A percentile compares a stretch with the other conserved stretches of the same genome.
These are phyloP conservation scores for Filobasidium uniguttulatum DNA, from an alignment of 1,284 basidiomycete genomes.

Conservation along the genomic window DNA sequence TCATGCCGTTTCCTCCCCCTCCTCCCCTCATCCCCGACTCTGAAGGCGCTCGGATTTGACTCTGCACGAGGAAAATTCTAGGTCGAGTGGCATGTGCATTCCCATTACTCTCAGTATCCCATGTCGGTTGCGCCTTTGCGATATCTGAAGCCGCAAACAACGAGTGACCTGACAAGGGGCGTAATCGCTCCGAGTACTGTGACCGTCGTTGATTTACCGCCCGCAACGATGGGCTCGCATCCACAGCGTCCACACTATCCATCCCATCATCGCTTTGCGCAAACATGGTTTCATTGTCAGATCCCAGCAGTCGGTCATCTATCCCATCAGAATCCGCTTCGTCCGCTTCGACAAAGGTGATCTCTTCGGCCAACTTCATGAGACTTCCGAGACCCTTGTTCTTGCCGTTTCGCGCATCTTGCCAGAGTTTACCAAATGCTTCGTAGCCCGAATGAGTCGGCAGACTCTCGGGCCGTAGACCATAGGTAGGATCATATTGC, in stretches of 20 bases:
- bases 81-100: conserved; percentile 43
- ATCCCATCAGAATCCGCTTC: conserved; percentile 6
- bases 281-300: conserved; percentile 20
- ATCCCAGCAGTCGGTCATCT: conserved; percentile 15
- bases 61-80: conserved; percentile 57
- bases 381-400: conserved; percentile 35
- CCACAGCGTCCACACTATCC: conserved; percentile 12
- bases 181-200: no score
- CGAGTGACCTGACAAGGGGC: no score
- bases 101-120: not conserved
- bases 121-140: not conserved
- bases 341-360: conserved; percentile 12
- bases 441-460: conserved; percentile 43
- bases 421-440: conserved; percentile 39
- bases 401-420: conserved; percentile 52
- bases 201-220: no score
- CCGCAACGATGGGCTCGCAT: conserved; percentile 7
- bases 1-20: conserved; percentile 9
- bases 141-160: no score
- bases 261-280: conserved; percentile 16
- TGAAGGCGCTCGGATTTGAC: conserved; percentile 44
- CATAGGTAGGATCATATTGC: conserved; percentile 90
- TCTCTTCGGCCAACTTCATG: conserved; percentile 25
- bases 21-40: conserved; percentile 29
- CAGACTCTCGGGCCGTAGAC: conserved; percentile 79